phyloP scores from a whole-genome alignment of 768 basidiomycete species.

The Mycena leptocephala region DNA sequence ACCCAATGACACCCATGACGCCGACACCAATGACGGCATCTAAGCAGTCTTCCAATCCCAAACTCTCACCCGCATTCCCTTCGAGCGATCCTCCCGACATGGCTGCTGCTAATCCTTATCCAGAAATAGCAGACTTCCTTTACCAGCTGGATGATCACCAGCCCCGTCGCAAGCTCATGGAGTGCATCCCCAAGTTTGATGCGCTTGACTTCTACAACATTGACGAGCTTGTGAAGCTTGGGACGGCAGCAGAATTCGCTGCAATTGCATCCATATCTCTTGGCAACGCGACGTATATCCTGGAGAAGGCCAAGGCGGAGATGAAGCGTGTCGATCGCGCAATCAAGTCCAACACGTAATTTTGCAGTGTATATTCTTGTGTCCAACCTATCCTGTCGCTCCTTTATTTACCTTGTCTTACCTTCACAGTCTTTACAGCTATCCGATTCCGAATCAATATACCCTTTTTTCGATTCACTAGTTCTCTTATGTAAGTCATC shows the following conservation, averaged over 20 bases:
- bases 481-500: no score
- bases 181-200: neutral
- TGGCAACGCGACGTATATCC: neutral
- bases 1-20: no score
- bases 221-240: neutral
- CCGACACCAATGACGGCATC: no score
- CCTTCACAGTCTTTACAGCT: no score
- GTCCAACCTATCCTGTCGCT: no score
- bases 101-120: neutral
- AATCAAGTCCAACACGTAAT: neutral
- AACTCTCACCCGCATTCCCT: neutral
- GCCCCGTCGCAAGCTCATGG: neutral
- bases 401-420: no score
- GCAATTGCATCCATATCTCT: neutral
- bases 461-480: no score
- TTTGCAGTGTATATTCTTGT: no score
- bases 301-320: neutral
- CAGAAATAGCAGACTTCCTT: neutral
- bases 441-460: no score
- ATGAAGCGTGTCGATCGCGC: neutral
- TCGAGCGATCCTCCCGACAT: neutral
- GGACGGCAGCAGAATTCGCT: neutral
- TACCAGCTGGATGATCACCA: neutral
- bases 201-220: neutral
- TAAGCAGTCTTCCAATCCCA: no score